Conservation (phyloP, 208 protist species). For the Porcisia deanei region DNA sequence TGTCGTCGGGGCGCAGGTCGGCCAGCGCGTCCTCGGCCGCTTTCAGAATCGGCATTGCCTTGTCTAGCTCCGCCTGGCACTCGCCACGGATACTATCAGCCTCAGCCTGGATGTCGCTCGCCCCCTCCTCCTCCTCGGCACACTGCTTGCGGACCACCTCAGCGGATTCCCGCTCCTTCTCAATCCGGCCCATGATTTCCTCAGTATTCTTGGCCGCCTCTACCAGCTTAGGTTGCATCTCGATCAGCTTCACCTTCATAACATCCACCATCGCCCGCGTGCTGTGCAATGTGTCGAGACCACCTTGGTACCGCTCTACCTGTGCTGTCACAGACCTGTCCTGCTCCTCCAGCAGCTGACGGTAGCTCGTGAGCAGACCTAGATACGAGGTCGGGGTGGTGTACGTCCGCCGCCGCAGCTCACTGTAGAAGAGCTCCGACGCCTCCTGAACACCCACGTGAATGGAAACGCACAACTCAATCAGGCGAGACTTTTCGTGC, state of each 20-base stretch:
- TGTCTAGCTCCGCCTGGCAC: slow-evolving; percentile 94
- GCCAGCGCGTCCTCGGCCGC: slow-evolving; percentile 93
- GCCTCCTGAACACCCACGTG: slow-evolving; percentile 88
- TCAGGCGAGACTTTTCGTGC: slow-evolving; percentile 62
- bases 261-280: slow-evolving; percentile 94
- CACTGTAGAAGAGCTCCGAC: slow-evolving; percentile 93
- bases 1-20: slow-evolving; percentile 93
- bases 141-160: slow-evolving; percentile 84
- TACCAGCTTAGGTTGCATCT: slow-evolving; percentile 95
- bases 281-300: slow-evolving; percentile 92
- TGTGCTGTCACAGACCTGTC: slow-evolving; percentile 61
- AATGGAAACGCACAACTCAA: slow-evolving; percentile 91
- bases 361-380: slow-evolving; percentile 93
- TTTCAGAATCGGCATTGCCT: slow-evolving; percentile 94
- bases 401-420: slow-evolving; percentile 95
- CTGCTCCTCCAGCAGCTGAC: slow-evolving; percentile 87
- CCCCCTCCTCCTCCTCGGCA: slow-evolving; percentile 86
- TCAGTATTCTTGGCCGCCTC: slow-evolving; percentile 93
- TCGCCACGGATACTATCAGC: slow-evolving; percentile 90
- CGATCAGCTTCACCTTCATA: slow-evolving; percentile 95
- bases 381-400: slow-evolving; percentile 97
- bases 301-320: slow-evolving; percentile 88
- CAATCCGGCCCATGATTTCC: slow-evolving; percentile 92
- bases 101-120: slow-evolving; percentile 86
- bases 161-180: slow-evolving; percentile 89